These are phyloP conservation scores for Sphaerulina vaccinii DNA, from an alignment of 2,329 filamentous ascomycete genomes.

Conservation along the genomic window DNA sequence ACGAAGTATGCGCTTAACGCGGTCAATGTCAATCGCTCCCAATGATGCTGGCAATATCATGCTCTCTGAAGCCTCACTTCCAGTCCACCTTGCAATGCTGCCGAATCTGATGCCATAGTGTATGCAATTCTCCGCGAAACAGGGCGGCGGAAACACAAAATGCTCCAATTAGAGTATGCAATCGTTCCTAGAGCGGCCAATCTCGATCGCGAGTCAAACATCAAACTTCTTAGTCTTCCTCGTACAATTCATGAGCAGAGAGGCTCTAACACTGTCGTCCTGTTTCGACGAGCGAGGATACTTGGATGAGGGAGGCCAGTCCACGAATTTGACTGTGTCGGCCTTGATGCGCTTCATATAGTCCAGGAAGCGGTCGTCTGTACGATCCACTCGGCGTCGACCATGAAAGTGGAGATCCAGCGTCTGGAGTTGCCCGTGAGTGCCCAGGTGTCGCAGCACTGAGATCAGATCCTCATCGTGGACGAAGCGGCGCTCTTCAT, in stretches of 20 bases:
- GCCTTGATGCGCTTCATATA: slow-evolving; percentile 47
- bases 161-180: neutral
- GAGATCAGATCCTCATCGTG: slow-evolving; percentile 49
- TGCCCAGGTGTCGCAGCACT: slow-evolving; percentile 45
- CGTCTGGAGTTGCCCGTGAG: slow-evolving; percentile 43
- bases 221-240: slow-evolving; percentile 29
- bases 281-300: slow-evolving; percentile 37
- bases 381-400: slow-evolving; percentile 34
- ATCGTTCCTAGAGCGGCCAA: neutral
- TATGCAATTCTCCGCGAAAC: neutral
- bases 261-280: slow-evolving; percentile 32
- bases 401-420: slow-evolving; percentile 46
- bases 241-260: slow-evolving; percentile 31
- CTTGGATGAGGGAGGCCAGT: slow-evolving; percentile 31
- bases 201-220: slow-evolving; percentile 11
- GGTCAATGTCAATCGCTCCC: neutral
- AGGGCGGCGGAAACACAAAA: neutral
- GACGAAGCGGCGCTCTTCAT: slow-evolving; percentile 50
- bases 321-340: slow-evolving; percentile 41
- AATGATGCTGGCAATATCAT: neutral
- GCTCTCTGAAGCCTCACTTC: neutral
- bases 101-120: neutral
- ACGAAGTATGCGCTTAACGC: neutral
- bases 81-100: neutral
- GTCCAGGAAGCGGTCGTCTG: slow-evolving; percentile 46